Evolutionary conservation across 139 green algal species (phyloP).

Genomic region (Spirogloea muscicola): DNA sequence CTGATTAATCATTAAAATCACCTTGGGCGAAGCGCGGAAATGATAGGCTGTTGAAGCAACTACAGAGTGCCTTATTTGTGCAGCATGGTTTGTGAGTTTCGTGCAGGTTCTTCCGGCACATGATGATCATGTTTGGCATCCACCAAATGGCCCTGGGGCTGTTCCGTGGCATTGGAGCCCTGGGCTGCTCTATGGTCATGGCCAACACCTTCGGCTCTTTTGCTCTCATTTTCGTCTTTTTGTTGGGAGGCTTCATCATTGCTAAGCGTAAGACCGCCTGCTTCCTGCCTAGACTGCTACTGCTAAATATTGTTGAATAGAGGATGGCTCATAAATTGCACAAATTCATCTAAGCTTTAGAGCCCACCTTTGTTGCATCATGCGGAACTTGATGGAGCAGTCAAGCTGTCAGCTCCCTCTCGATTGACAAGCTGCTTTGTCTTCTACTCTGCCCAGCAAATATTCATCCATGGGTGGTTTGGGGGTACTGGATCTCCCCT

Average conservation of each 20-base stretch:
- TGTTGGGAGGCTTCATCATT: slow-evolving; percentile 41
- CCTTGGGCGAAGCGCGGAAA: too few relatives aligned
- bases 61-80: too few relatives aligned
- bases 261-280: slow-evolving; percentile 25
- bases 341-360: too few relatives aligned
- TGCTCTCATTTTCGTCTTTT: slow-evolving; percentile 26
- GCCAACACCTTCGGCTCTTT: slow-evolving; percentile 37
- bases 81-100: too few relatives aligned
- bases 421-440: neutral
- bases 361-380: too few relatives aligned
- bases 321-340: too few relatives aligned
- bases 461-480: slow-evolving; percentile 53
- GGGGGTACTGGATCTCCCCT: slow-evolving; percentile 60
- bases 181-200: slow-evolving; percentile 24
- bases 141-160: slow-evolving; percentile 31
- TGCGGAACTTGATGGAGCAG: too few relatives aligned
- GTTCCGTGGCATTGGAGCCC: slow-evolving; percentile 33
- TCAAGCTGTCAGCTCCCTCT: too few relatives aligned
- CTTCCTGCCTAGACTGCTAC: neutral
- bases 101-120: slow-evolving; percentile 28
- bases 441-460: slow-evolving; percentile 8
- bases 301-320: slow-evolving; percentile 7
- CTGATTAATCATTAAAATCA: too few relatives aligned
- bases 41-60: too few relatives aligned
- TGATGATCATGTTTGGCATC: slow-evolving; percentile 26